phyloP scores from a whole-genome alignment of 2,329 filamentous ascomycete genomes.

The Neobulgaria alba region DNA sequence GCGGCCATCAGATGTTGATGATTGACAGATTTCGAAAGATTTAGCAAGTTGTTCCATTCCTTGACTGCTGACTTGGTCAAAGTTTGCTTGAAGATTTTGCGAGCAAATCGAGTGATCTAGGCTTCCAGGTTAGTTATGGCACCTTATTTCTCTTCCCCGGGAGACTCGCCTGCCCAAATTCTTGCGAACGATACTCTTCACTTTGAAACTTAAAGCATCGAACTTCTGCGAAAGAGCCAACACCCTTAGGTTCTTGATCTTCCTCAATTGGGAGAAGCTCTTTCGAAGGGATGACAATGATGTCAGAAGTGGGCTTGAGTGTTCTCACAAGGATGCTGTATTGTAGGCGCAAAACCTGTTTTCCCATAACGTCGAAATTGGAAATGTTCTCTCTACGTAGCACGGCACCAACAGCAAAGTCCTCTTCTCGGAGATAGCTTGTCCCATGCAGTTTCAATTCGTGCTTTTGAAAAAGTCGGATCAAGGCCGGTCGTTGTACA shows the following conservation, averaged over 20 bases:
- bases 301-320: constrained; percentile 1
- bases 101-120: constrained; percentile 2
- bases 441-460: constrained; percentile 2
- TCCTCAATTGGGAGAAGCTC: constrained; percentile 1
- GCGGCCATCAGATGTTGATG: constrained; percentile 2
- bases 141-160: not conserved
- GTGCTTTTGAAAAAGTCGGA: constrained; percentile 2
- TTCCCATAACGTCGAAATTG: constrained; percentile 1
- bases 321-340: constrained; percentile 2
- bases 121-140: not conserved
- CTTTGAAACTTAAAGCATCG: constrained; percentile 1
- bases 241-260: constrained; percentile 1
- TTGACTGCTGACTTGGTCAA: constrained; percentile 1
- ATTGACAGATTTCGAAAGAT: constrained; percentile 1
- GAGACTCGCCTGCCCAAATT: constrained; percentile 1
- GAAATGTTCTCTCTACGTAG: not conserved
- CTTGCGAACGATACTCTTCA: constrained; percentile 1
- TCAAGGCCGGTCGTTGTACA: not conserved
- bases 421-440: constrained; percentile 1
- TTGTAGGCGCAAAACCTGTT: constrained; percentile 1
- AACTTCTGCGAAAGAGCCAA: constrained; percentile 1
- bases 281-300: constrained; percentile 2
- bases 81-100: constrained; percentile 1
- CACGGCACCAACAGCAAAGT: constrained; percentile 1
- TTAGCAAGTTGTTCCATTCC: constrained; percentile 1